Percentiles rank a stretch among this genome's conserved stretches.
These are phyloP conservation scores for Phytophthora aleatoria DNA, from an alignment of 352 stramenopile species.

Conservation along the genomic window DNA sequence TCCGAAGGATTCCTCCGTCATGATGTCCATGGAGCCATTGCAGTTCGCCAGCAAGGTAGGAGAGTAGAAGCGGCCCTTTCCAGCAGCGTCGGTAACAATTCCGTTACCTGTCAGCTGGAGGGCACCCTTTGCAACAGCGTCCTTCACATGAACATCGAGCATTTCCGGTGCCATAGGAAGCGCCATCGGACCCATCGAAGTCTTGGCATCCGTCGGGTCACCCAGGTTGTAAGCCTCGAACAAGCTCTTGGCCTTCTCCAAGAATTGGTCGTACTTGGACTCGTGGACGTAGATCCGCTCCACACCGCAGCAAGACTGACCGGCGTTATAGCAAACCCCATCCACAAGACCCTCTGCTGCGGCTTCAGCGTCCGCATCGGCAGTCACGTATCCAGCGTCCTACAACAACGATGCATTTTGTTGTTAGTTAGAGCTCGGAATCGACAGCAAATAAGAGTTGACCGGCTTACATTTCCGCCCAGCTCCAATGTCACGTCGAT, in stretches of 20 bases:
- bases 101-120: slow-evolving; percentile 52
- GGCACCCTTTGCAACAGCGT: slow-evolving; percentile 77
- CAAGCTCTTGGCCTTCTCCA: slow-evolving; percentile 64
- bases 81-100: slow-evolving; percentile 47
- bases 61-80: slow-evolving; percentile 77
- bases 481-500: slow-evolving; percentile 86
- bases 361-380: slow-evolving; percentile 64
- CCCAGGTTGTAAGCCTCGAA: slow-evolving; percentile 73
- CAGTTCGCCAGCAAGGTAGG: slow-evolving; percentile 76
- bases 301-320: slow-evolving; percentile 84
- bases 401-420: slow-evolving; percentile 21
- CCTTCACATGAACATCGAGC: slow-evolving; percentile 65
- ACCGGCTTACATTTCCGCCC: slow-evolving; percentile 66
- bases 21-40: slow-evolving; percentile 75
- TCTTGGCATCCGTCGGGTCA: slow-evolving; percentile 62
- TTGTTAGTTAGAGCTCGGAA: background rate
- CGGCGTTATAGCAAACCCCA: slow-evolving; percentile 84
- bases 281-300: slow-evolving; percentile 89
- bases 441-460: slow-evolving; percentile 7
- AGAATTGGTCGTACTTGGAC: slow-evolving; percentile 78
- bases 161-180: slow-evolving; percentile 50
- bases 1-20: slow-evolving; percentile 85
- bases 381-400: slow-evolving; percentile 78
- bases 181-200: slow-evolving; percentile 77
- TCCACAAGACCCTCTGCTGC: slow-evolving; percentile 79